These are phyloP conservation scores for Isatis tinctoria DNA, from an alignment of 345 rosid genomes.

Conservation along the genomic window DNA sequence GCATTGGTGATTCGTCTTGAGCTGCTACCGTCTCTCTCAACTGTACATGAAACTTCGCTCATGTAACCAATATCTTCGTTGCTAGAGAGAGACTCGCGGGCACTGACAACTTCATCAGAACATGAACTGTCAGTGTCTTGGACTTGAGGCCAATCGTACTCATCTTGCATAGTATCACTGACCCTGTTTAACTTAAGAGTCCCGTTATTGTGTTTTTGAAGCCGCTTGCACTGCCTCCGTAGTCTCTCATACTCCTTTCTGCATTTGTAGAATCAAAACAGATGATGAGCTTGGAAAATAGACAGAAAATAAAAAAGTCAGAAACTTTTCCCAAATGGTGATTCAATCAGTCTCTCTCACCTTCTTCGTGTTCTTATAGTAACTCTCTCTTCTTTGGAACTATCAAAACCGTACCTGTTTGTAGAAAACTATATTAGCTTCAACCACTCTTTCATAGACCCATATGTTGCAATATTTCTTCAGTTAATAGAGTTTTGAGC, in stretches of 20 bases:
- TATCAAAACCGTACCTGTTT: slow-evolving; percentile 71
- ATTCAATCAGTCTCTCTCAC: slow-evolving; percentile 39
- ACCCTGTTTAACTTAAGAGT: slow-evolving; percentile 38
- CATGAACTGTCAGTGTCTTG: slow-evolving; percentile 53
- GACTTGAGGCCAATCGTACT: slow-evolving; percentile 38
- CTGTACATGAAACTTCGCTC: slow-evolving; percentile 52
- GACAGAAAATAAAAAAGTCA: not conserved
- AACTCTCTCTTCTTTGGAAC: slow-evolving; percentile 78
- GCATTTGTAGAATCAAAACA: slow-evolving; percentile 30
- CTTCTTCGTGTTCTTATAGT: slow-evolving; percentile 62
- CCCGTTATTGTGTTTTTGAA: slow-evolving; percentile 40
- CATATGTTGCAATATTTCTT: not conserved
- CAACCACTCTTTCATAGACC: not conserved
- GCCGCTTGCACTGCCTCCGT: slow-evolving; percentile 61
- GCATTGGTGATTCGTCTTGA: slow-evolving; percentile 52
- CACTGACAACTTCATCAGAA: slow-evolving; percentile 82
- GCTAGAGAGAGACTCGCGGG: slow-evolving; percentile 75
- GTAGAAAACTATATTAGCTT: not conserved
- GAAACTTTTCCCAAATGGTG: not conserved
- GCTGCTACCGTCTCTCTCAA: slow-evolving; percentile 49
- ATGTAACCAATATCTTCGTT: slow-evolving; percentile 54
- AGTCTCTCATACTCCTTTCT: slow-evolving; percentile 92
- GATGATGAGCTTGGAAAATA: not conserved
- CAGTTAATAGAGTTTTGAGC: not conserved
- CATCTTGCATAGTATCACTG: slow-evolving; percentile 28